These are phyloP conservation scores for Rhizomucor miehei DNA, from an alignment of 371 early-diverging fungal genomes.

Conservation along the genomic window DNA sequence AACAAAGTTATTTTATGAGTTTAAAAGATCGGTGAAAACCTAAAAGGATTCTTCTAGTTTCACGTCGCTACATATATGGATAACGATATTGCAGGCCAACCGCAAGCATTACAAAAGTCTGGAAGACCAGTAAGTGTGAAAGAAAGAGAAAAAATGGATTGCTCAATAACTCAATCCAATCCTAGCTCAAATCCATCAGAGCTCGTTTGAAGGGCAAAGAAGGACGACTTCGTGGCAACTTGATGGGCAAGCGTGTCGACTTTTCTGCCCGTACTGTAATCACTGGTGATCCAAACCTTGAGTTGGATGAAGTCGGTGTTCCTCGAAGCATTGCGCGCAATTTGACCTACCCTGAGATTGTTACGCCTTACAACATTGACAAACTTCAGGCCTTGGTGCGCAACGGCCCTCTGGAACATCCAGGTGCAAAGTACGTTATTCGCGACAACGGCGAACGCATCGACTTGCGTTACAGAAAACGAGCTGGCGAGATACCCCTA, in stretches of 20 bases:
- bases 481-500: slow-evolving; percentile 87
- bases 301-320: slow-evolving; percentile 98
- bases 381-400: slow-evolving; percentile 87
- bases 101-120: slow-evolving; percentile 94
- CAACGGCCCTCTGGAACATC: slow-evolving; percentile 96
- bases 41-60: slow-evolving; percentile 48
- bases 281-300: slow-evolving; percentile 99
- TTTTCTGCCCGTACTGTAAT: slow-evolving; percentile 99
- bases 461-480: slow-evolving; percentile 91
- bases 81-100: slow-evolving; percentile 98
- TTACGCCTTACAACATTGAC: slow-evolving; percentile 98
- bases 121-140: slow-evolving; percentile 86
- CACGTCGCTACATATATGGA: slow-evolving; percentile 99
- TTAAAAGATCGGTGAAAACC: slow-evolving; percentile 1
- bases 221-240: slow-evolving; percentile 98
- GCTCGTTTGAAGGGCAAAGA: slow-evolving; percentile 99
- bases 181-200: slow-evolving; percentile 90
- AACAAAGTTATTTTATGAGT: slow-evolving; percentile 1
- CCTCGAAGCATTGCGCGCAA: slow-evolving; percentile 98
- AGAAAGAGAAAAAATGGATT: background rate
- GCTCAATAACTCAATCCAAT: background rate
- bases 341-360: slow-evolving; percentile 98
- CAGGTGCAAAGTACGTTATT: slow-evolving; percentile 99
- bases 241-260: slow-evolving; percentile 99
- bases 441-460: slow-evolving; percentile 97